A percentile compares a stretch with the other conserved stretches of the same genome.
Evolutionary conservation across 257 asterid genomes (phyloP).

Genomic region (Plantago ovata): DNA sequence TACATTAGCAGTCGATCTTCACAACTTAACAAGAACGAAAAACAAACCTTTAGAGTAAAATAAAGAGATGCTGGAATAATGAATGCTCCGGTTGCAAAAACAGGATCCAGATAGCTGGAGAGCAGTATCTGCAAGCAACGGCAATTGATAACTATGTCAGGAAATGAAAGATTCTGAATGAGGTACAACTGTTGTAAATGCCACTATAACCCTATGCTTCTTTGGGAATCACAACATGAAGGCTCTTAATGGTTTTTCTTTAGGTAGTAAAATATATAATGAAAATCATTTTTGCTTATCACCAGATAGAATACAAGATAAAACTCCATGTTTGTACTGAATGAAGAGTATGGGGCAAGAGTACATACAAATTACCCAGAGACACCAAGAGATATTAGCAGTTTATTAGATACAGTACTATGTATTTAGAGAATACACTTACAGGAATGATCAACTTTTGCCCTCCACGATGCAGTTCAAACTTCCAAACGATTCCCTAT

Average conservation of each 20-base stretch:
- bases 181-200: constrained; percentile 6
- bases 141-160: constrained; percentile 14
- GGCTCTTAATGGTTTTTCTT: background rate
- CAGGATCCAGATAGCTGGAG: constrained; percentile 58
- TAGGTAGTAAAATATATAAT: background rate
- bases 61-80: constrained; percentile 76
- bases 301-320: background rate
- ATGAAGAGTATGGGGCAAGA: background rate
- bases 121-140: constrained; percentile 63
- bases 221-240: constrained; percentile 3
- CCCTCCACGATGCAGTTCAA: constrained; percentile 89
- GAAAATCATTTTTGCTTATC: background rate
- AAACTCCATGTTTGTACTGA: too few species aligned
- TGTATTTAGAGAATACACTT: constrained; percentile 42
- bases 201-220: constrained; percentile 14
- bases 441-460: constrained; percentile 93
- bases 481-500: constrained; percentile 86
- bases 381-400: constrained; percentile 1
- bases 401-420: constrained; percentile 1
- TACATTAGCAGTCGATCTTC: background rate
- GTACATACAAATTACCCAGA: constrained; percentile 16
- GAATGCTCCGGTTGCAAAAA: constrained; percentile 79
- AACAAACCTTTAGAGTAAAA: constrained; percentile 72
- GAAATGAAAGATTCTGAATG: constrained; percentile 9
- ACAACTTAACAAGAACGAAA: constrained; percentile 8